A percentile compares a stretch with the other conserved stretches of the same genome.
phyloP scores from a whole-genome alignment of 139 green algal species.

The Edaphochlamys debaryana region DNA sequence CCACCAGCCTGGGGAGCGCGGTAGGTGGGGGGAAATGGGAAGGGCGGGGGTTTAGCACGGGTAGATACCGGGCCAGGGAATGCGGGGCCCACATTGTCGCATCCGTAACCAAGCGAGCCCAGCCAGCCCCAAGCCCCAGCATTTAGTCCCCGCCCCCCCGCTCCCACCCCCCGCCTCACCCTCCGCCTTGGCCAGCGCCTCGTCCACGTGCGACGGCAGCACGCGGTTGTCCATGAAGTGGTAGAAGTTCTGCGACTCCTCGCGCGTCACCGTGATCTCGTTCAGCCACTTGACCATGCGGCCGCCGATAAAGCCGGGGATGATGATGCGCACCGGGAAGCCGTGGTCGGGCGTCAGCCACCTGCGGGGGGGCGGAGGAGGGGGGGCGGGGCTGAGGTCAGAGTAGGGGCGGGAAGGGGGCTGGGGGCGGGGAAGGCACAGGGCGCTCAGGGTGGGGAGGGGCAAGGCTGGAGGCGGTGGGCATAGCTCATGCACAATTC shows the following conservation, averaged over 20 bases:
- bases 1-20: constrained; percentile 85
- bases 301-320: constrained; percentile 90
- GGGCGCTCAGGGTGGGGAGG: too few species aligned
- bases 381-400: too few species aligned
- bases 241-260: constrained; percentile 94
- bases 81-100: too few species aligned
- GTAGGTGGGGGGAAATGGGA: too few species aligned
- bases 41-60: too few species aligned
- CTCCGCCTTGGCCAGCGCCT: constrained; percentile 85
- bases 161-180: constrained; percentile 55
- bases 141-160: too few species aligned
- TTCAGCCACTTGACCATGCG: constrained; percentile 92
- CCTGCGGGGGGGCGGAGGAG: not conserved
- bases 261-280: constrained; percentile 79
- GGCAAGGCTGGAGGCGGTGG: too few species aligned
- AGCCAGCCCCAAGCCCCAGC: too few species aligned
- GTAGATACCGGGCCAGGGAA: too few species aligned
- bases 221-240: constrained; percentile 98
- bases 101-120: too few species aligned
- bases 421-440: not conserved
- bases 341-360: constrained; percentile 67
- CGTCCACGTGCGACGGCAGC: constrained; percentile 93
- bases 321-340: constrained; percentile 80
- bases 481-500: too few species aligned
- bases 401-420: not conserved